Evolutionary conservation across 495 filamentous ascomycete species (phyloP).

Genomic region (Lophiotrema nucula): DNA sequence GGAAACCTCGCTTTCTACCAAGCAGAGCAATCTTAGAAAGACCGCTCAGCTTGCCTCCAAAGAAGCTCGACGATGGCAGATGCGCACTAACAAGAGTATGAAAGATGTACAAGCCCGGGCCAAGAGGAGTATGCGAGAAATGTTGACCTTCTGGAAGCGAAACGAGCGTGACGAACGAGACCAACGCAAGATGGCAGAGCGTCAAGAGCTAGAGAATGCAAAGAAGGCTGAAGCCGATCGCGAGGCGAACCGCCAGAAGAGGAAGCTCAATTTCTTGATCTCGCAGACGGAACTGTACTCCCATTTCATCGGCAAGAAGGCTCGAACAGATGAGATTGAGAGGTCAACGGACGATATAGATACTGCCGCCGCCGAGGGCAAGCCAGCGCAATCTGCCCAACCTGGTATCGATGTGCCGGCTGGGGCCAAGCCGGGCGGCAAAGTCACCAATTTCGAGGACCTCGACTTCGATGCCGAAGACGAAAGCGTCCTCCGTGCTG

Average conservation of each 20-base stretch:
- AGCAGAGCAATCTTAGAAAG: conserved; percentile 91
- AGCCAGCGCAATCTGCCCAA: conserved; percentile 42
- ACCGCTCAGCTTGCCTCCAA: conserved; percentile 96
- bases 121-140: conserved; percentile 97
- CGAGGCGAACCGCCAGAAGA: conserved; percentile 93
- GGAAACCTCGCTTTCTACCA: conserved; percentile 73
- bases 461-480: conserved; percentile 96
- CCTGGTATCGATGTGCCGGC: conserved; percentile 39
- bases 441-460: conserved; percentile 90
- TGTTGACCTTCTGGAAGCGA: conserved; percentile 99
- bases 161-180: conserved; percentile 98
- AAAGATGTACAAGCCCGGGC: conserved; percentile 97
- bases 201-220: conserved; percentile 93
- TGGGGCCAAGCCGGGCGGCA: conserved; percentile 47
- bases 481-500: conserved; percentile 73
- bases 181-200: conserved; percentile 87
- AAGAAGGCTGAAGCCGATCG: conserved; percentile 95
- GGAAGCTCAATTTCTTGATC: conserved; percentile 99
- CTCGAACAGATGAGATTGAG: conserved; percentile 92
- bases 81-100: conserved; percentile 94
- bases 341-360: conserved; percentile 74
- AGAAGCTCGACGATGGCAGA: conserved; percentile 95
- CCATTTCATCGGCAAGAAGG: conserved; percentile 99
- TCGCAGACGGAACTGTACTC: conserved; percentile 98
- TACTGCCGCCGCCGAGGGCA: conserved; percentile 48